Base-by-base conservation (phyloP, 177 flowering plant species). In the Tripterygium wilfordii region DNA sequence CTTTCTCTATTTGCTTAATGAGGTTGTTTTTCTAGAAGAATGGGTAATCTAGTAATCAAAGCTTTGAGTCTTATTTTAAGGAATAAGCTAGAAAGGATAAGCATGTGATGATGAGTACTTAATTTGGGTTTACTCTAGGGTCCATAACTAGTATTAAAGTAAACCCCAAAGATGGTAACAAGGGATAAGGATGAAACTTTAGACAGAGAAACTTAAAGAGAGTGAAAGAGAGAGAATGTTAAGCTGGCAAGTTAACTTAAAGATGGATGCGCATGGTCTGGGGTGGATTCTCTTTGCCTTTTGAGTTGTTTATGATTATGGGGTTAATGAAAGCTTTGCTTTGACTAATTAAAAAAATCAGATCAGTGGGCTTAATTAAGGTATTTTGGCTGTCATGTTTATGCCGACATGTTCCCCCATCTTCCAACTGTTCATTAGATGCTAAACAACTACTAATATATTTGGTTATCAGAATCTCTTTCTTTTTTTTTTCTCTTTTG, bases 351-450 rank as follows among this genome's bases (percentile, higher is more conserved):
- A 16, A 32, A 28, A 27, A 12, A 53, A 48, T n/a, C n/a, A n/a
- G 21, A 23, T n/a, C 30, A 24, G 12, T 33, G 25, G 20, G 13
- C 0, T 10, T 58, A 55, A 43, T 23, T 42, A 64, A 56, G n/a
- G n/a, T n/a, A n/a, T n/a, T n/a, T n/a, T 61, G 61, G 54, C 45
- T 68, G 74, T 71, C 57, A 64, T 72, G 65, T 62, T 66, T 65
- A 64, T 67, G 55, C 77, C 77, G 70, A 72, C 80, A 76, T 43
- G 12, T 42, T 61, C 66, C 62, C 80, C 80, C 66, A 69, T 64
- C 68, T 66, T 64, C 72, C 72, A 71, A 54, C 69, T 67, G 21
- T 46, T 46, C 30, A 26, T 43, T 32, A 42, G 45, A 45, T 57
- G 43, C 42, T 44, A 10, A 45, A 29, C 43, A 39, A 20, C 57